phyloP scores from a whole-genome alignment of 305 asterid genomes.

The Nicotiana rustica region DNA sequence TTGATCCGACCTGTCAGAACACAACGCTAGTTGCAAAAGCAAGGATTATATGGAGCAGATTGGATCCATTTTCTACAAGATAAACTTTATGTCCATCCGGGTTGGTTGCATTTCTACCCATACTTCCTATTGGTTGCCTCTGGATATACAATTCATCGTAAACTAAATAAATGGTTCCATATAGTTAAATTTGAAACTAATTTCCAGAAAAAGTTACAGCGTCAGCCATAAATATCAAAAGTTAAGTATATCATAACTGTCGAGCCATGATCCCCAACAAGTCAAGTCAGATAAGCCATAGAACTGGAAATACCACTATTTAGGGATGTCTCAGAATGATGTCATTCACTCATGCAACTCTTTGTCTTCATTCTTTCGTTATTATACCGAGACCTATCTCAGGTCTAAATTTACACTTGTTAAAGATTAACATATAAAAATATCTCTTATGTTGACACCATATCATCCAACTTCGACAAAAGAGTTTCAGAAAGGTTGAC shows the following conservation, averaged over 20 bases:
- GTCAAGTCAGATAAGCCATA: conserved; percentile 8
- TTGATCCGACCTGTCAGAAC: conserved; percentile 10
- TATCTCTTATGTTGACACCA: not conserved
- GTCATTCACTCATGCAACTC: conserved; percentile 8
- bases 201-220: not conserved
- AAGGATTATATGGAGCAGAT: conserved; percentile 4
- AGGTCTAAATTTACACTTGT: conserved; percentile 15
- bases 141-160: conserved; percentile 11
- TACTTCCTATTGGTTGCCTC: conserved; percentile 10
- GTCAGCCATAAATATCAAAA: not conserved
- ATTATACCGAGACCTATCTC: not conserved
- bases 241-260: conserved; percentile 12
- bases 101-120: not conserved
- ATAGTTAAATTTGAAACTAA: not conserved
- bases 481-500: not conserved
- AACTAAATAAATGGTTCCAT: conserved; percentile 2
- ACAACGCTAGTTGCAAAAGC: not conserved
- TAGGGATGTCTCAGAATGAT: conserved; percentile 10
- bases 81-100: not conserved
- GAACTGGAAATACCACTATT: conserved; percentile 21
- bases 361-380: not conserved
- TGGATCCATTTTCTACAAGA: conserved; percentile 21
- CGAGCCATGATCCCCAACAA: conserved; percentile 9
- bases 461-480: not conserved
- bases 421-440: not conserved